Percentiles rank a stretch among this genome's conserved stretches.
Evolutionary conservation across 2,329 filamentous ascomycete species (phyloP).

Genomic region (Cercospora sojina): DNA sequence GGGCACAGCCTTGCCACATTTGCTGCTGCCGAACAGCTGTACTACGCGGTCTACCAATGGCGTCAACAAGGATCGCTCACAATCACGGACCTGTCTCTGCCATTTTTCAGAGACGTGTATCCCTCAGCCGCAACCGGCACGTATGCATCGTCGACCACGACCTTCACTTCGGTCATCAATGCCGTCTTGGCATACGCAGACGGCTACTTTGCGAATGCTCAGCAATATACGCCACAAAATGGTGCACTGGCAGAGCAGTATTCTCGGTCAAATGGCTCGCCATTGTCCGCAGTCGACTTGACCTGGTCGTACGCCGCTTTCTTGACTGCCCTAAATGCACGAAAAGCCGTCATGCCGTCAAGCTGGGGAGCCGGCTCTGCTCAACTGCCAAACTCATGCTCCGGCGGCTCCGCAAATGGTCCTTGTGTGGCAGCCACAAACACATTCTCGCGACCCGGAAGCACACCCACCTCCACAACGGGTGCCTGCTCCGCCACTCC

Average conservation of each 20-base stretch:
- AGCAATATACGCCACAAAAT: constrained; percentile 54
- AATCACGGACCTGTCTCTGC: constrained; percentile 63
- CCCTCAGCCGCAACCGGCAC: constrained; percentile 61
- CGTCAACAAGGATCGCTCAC: constrained; percentile 61
- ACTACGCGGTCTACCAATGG: constrained; percentile 74
- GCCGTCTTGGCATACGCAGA: constrained; percentile 65
- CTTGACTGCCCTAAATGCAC: constrained; percentile 60
- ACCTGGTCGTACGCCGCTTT: constrained; percentile 75
- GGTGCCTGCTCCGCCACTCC: constrained; percentile 28
- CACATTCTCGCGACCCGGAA: constrained; percentile 29
- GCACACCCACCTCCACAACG: constrained; percentile 22
- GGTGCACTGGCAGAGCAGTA: constrained; percentile 71
- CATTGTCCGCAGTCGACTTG: constrained; percentile 64
- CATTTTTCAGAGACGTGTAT: constrained; percentile 69
- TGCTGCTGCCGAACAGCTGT: constrained; percentile 76
- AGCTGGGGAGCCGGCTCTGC: constrained; percentile 51
- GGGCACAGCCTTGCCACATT: constrained; percentile 59
- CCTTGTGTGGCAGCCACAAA: constrained; percentile 33
- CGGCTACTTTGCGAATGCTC: constrained; percentile 48
- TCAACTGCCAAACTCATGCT: constrained; percentile 29
- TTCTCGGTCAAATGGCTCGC: constrained; percentile 49
- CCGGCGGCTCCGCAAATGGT: constrained; percentile 29
- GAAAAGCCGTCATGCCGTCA: constrained; percentile 55
- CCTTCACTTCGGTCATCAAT: constrained; percentile 50
- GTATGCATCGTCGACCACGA: constrained; percentile 52